phyloP scores from a whole-genome alignment of 2,329 filamentous ascomycete genomes.

The Neocatenulostroma microsporum region DNA sequence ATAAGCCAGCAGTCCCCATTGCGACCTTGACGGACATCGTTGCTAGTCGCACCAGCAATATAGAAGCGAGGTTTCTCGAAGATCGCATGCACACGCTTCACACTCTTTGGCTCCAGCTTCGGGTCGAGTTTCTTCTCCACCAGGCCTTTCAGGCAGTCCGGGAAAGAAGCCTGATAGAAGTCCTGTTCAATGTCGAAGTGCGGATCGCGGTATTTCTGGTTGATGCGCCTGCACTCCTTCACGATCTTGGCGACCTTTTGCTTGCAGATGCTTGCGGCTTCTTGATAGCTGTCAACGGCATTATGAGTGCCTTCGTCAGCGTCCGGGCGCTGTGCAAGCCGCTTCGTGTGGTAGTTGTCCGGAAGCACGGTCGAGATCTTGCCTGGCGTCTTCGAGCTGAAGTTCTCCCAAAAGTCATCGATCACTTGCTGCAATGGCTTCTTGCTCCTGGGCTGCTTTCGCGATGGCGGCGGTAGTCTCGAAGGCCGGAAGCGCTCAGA shows the following conservation, averaged over 20 bases:
- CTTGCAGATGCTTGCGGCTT: slow-evolving; percentile 59
- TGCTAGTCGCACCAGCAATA: slow-evolving; percentile 39
- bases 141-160: slow-evolving; percentile 48
- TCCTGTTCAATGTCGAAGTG: slow-evolving; percentile 77
- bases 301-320: slow-evolving; percentile 5
- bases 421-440: background rate
- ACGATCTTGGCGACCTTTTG: slow-evolving; percentile 50
- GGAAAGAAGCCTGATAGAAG: slow-evolving; percentile 10
- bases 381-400: slow-evolving; percentile 1
- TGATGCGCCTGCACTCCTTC: slow-evolving; percentile 60
- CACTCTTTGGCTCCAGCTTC: slow-evolving; percentile 1
- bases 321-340: slow-evolving; percentile 1
- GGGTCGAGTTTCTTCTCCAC: background rate
- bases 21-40: slow-evolving; percentile 67
- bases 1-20: slow-evolving; percentile 80
- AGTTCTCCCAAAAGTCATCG: slow-evolving; percentile 1
- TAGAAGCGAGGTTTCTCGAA: slow-evolving; percentile 35
- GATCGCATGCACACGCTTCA: slow-evolving; percentile 5
- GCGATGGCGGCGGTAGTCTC: background rate
- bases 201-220: slow-evolving; percentile 76
- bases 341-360: slow-evolving; percentile 1
- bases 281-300: slow-evolving; percentile 47
- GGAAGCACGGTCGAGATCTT: slow-evolving; percentile 3
- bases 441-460: background rate
- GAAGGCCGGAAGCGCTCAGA: background rate